A percentile compares a stretch with the other conserved stretches of the same genome.
Conservation (phyloP, 495 filamentous ascomycete genomes). For the Penicillium coprophilum region DNA sequence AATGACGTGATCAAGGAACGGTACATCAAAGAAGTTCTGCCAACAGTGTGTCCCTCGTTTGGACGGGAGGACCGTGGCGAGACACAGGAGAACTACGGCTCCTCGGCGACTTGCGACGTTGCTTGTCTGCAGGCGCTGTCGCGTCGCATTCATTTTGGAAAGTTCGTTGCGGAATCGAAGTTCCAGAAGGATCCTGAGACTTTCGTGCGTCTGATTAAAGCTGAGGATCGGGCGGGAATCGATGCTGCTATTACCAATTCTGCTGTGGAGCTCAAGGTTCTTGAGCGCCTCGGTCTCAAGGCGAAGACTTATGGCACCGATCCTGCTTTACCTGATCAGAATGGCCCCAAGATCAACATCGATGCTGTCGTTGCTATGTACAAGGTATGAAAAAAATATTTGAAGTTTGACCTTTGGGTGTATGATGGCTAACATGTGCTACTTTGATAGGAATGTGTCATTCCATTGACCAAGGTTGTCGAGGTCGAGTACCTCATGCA, state of each 20-base stretch:
- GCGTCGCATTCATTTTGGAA: conserved; percentile 93
- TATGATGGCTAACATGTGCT: conserved; percentile 22
- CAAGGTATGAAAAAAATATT: conserved; percentile 50
- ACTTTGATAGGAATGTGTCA: conserved; percentile 73
- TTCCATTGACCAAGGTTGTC: conserved; percentile 94
- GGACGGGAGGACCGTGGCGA: conserved; percentile 77
- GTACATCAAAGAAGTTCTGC: conserved; percentile 82
- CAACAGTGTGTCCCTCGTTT: conserved; percentile 71
- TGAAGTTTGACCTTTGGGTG: neutral
- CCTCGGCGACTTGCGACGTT: conserved; percentile 88
- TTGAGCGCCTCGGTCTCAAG: conserved; percentile 85
- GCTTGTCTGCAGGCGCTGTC: conserved; percentile 87
- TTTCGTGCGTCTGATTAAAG: conserved; percentile 78
- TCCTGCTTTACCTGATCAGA: conserved; percentile 62
- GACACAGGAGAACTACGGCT: conserved; percentile 92
- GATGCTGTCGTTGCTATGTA: conserved; percentile 96
- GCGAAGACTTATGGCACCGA: conserved; percentile 94
- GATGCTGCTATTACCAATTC: conserved; percentile 87
- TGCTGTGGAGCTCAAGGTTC: conserved; percentile 86
- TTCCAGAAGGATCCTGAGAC: conserved; percentile 78
- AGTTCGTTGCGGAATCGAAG: conserved; percentile 99
- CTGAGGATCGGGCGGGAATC: conserved; percentile 74
- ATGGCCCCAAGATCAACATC: conserved; percentile 76
- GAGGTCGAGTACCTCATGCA: conserved; percentile 99
- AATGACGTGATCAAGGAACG: conserved; percentile 82